Evolutionary conservation across 75 land plant species (phyloP), one percentile per base, ranked within the genome.

Genomic region (Selaginella moellendorffii): DNA sequence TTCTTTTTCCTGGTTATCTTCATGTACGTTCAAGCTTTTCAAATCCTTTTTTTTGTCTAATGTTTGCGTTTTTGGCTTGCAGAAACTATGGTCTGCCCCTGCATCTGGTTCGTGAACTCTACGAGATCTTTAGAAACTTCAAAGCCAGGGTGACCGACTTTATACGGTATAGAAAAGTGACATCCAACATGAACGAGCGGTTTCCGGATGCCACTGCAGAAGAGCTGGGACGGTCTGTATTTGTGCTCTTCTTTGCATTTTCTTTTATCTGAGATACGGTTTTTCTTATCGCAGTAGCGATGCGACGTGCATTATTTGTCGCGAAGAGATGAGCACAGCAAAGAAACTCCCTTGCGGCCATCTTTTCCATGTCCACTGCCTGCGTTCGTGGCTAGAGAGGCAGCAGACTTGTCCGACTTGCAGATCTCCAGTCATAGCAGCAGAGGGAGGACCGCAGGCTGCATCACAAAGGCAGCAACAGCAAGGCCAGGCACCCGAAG

Each of bases 341-440:
- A 93, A 93, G 56, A 93, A 93, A 62, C 74, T 93, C 31, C 73
- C 81, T 23, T 93, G 98, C 79, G 98, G 98, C 28, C 98, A 93
- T 54, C 77, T 88, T 31, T 93, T 93, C 65, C 98, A 93, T 74
- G 90, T 93, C 10, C 96, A 88, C 59, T 93, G 98, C 68, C 79
- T 93, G 2, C 78, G 98, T 1, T 88, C 96, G 14, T 93, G 98
- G 98, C 72, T 93, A 61, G 98, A 93, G 69, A 62, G 98, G 60
- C 98, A 93, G 65, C 82, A 88, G 51, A 93, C 98, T 19, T 93
- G 98, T 66, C 98, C 98, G 56, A 93, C 90, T n/a, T 93, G 98
- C 67, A 76, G 98, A 66, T 76, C 96, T 19, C 78, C 78, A 42
- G 96, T 93, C 67, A 70, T 36, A 36, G 10, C 87, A n/a, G 61